Evolutionary conservation across 768 basidiomycete species (phyloP), one percentile per base, ranked within the genome.

Genomic region (Kwoniella heveanensis): DNA sequence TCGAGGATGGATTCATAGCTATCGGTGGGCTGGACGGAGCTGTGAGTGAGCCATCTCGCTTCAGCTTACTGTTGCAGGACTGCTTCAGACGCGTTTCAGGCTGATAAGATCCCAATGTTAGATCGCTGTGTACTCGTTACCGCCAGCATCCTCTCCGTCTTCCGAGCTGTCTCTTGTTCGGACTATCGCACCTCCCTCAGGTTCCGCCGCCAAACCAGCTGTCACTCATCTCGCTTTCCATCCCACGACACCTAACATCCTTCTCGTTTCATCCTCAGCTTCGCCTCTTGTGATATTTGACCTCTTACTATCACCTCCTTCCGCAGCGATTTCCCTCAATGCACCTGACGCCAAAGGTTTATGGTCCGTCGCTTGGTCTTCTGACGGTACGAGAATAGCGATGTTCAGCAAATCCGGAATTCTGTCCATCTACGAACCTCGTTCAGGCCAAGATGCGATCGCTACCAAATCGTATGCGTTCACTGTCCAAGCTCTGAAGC

Each of bases 21-120:
- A 50, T 76, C n/a, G 74, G 74, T 8, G 65, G 71, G 13, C 29
- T 67, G 32, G 71, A 76, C 46, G 74, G 74, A 21, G 63, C 58
- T 56, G 74, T 76, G 57, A 69, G 71, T 68, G 10, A n/a, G n/a
- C n/a, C n/a, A n/a, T n/a, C n/a, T n/a, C n/a, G n/a, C n/a, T n/a
- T n/a, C 8, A n/a, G 13, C 22, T 47, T 0, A 39, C 9, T 50
- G 7, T n/a, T n/a, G n/a, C n/a, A n/a, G n/a, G n/a, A n/a, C n/a
- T n/a, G n/a, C n/a, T n/a, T n/a, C n/a, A n/a, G n/a, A n/a, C n/a
- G n/a, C n/a, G n/a, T n/a, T n/a, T n/a, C n/a, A n/a, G n/a, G n/a
- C n/a, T n/a, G n/a, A n/a, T n/a, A n/a, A n/a, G n/a, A n/a, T n/a
- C n/a, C n/a, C n/a, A n/a, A n/a, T 49, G 10, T 49, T 49, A 69